Evolutionary conservation across 768 basidiomycete species (phyloP).

Genomic region (Auriculariales sp.): DNA sequence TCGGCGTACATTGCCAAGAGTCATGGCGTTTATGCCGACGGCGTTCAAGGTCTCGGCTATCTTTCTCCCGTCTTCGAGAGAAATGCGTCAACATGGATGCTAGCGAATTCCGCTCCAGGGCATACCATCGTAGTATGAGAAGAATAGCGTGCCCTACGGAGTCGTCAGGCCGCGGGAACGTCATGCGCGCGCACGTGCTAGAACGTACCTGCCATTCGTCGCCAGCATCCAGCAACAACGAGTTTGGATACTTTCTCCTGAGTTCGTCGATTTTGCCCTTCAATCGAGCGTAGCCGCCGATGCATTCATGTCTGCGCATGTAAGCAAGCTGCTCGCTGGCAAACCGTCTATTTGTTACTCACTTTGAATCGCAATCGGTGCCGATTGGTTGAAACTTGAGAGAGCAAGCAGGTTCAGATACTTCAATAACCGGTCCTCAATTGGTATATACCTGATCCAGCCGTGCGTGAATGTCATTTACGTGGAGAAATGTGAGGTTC

Average conservation of each 20-base stretch:
- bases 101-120: too few species aligned
- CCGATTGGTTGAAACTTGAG: neutral
- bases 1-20: conserved; percentile 22
- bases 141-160: conserved; percentile 27
- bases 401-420: conserved; percentile 9
- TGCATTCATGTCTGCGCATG: conserved; percentile 17
- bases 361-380: neutral
- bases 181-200: neutral
- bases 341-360: conserved; percentile 5
- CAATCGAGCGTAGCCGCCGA: conserved; percentile 29
- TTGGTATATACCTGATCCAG: conserved; percentile 20
- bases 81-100: too few species aligned
- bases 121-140: conserved; percentile 19
- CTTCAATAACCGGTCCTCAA: conserved; percentile 22
- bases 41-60: conserved; percentile 28
- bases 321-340: neutral
- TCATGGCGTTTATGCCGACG: conserved; percentile 28
- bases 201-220: conserved; percentile 27
- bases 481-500: conserved; percentile 22
- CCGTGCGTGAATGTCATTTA: conserved; percentile 33
- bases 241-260: conserved; percentile 19
- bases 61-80: conserved; percentile 26
- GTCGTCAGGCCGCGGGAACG: neutral
- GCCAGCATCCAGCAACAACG: conserved; percentile 28
- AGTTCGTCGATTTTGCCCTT: conserved; percentile 23